Evolutionary conservation across 257 asterid species (phyloP), one percentile per base, ranked within the genome.

Genomic region (Scutellaria galericulata): DNA sequence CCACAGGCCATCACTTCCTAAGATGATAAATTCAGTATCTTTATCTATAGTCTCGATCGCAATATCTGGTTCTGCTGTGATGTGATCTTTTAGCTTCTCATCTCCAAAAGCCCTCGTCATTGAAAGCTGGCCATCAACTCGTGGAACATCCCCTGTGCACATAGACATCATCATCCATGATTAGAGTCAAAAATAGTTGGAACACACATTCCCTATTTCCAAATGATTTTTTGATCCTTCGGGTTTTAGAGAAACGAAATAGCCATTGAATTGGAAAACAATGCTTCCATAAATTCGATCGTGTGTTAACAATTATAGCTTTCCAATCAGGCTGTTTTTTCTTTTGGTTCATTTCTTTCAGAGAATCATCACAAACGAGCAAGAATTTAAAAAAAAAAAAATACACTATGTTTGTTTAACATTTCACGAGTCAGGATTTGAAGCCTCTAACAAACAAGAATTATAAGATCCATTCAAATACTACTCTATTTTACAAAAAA

Each of bases 1-100:
- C 87, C 92, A 88, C 46, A 84, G 68, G 53, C 92, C 90, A 77
- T 86, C 86, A 60, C 90, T 88, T 1, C 92, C 90, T 50, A 88
- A 58, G 51, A 86, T 73, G 42, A 86, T 35, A 51, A 48, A 77
- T 9, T 81, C 75, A 0, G 50, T 73, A 1, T 78, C 77, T 2
- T 45, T 73, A 35, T 75, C 75, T 1, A 84, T 66, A 18, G 27
- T 69, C 76, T 64, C 64, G 6, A 72, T 68, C 0, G 42, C 24
- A 0, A 80, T 70, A 52, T 77, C 74, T 6, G 89, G 90, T 51
- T 84, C 81, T 40, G 70, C 73, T 1, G 82, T 83, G 14, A 86
- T 80, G 80, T 86, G 92, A 3, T 72, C 74, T 63, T 84, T 83
- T 39, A 84, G 44, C 73, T 71, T 81, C 75, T 73, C 75, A 9